phyloP scores from a whole-genome alignment of 1,284 basidiomycete species.

The Sparassis latifolia region DNA sequence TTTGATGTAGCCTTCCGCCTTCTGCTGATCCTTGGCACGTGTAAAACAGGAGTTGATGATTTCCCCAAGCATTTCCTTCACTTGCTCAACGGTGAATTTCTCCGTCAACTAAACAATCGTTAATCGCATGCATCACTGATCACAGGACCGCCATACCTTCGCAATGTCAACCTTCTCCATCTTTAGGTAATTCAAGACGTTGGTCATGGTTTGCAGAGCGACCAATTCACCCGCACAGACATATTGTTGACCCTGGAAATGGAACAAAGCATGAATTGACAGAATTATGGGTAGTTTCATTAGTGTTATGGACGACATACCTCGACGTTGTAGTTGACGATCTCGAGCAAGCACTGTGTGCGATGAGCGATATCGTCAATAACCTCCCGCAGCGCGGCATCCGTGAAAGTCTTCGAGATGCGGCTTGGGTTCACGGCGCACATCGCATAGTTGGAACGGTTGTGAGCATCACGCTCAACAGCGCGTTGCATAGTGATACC shows the following conservation, averaged over 20 bases:
- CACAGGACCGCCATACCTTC: constrained; percentile 50
- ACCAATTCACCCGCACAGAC: constrained; percentile 95
- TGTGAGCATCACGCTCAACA: constrained; percentile 88
- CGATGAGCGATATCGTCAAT: constrained; percentile 82
- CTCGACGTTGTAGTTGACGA: constrained; percentile 98
- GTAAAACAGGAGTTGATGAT: constrained; percentile 85
- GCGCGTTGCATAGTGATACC: constrained; percentile 99
- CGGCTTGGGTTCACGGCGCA: constrained; percentile 97
- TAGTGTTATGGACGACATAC: constrained; percentile 32
- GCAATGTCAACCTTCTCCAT: constrained; percentile 94
- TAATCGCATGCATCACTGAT: not conserved
- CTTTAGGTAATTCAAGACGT: constrained; percentile 96
- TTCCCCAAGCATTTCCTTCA: constrained; percentile 87
- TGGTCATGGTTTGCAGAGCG: constrained; percentile 89
- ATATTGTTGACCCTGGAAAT: constrained; percentile 83
- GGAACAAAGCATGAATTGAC: constrained; percentile 1
- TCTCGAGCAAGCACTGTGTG: constrained; percentile 84
- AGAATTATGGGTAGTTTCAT: too few relatives aligned
- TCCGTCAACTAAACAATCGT: constrained; percentile 62
- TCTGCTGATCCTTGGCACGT: constrained; percentile 75
- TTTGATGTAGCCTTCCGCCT: constrained; percentile 84
- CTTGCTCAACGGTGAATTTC: constrained; percentile 78
- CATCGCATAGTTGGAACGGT: constrained; percentile 97
- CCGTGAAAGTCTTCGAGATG: constrained; percentile 90
- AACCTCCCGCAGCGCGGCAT: constrained; percentile 89